phyloP scores from a whole-genome alignment of 768 basidiomycete species.

The Clavaria fumosa region DNA sequence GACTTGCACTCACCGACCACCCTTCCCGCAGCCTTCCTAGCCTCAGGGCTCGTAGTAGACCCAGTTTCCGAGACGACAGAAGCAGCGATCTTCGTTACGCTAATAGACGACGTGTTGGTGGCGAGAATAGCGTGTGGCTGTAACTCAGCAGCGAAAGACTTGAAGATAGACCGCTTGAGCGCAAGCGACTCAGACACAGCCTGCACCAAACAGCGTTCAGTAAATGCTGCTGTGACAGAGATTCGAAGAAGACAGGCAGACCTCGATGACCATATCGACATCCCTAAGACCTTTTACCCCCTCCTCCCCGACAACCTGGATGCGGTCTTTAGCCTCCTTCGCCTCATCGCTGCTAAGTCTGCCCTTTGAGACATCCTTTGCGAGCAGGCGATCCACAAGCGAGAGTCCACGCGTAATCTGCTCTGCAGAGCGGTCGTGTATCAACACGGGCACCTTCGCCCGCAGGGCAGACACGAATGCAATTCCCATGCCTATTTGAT shows the following conservation, averaged over 20 bases:
- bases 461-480: constrained; percentile 75
- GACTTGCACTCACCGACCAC: constrained; percentile 49
- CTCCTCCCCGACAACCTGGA: constrained; percentile 40
- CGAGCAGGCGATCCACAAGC: constrained; percentile 67
- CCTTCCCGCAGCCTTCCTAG: constrained; percentile 47
- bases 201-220: constrained; percentile 20
- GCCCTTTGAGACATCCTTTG: constrained; percentile 82
- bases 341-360: constrained; percentile 53
- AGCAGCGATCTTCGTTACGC: constrained; percentile 86
- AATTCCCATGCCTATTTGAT: constrained; percentile 85
- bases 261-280: constrained; percentile 87
- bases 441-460: constrained; percentile 70
- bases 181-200: constrained; percentile 77
- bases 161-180: constrained; percentile 69
- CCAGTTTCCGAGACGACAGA: constrained; percentile 48
- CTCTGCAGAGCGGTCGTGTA: constrained; percentile 66
- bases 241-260: constrained; percentile 17
- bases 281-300: constrained; percentile 51
- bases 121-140: constrained; percentile 70
- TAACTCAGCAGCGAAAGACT: constrained; percentile 47
- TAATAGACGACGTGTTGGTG: constrained; percentile 88
- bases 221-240: background rate
- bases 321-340: constrained; percentile 52
- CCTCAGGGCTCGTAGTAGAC: constrained; percentile 44
- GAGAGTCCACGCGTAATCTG: constrained; percentile 62